Evolutionary conservation across 2,329 filamentous ascomycete genomes (phyloP).

Genomic region (Neoscytalidium dimidiatum): DNA sequence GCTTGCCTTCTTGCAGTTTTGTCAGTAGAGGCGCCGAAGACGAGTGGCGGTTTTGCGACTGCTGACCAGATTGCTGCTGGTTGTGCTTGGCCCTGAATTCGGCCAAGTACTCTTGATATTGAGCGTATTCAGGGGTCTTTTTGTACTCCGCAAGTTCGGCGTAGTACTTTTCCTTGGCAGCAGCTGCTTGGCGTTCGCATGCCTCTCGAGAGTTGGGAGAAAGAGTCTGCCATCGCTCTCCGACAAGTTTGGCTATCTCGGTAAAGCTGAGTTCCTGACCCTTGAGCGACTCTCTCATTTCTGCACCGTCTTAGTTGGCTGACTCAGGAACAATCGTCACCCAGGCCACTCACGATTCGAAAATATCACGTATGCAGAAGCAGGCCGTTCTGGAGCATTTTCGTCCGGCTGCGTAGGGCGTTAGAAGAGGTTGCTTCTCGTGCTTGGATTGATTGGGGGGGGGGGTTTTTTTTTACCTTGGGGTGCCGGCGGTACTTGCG

Average conservation of each 20-base stretch:
- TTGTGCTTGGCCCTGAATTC: conserved; percentile 76
- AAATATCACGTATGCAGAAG: conserved; percentile 82
- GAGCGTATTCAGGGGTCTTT: conserved; percentile 68
- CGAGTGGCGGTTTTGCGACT: background rate
- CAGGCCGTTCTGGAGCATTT: conserved; percentile 76
- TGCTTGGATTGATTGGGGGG: too few species aligned
- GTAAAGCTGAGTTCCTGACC: conserved; percentile 77
- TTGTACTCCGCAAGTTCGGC: conserved; percentile 74
- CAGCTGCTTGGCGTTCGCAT: conserved; percentile 71
- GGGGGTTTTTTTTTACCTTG: conserved; percentile 64
- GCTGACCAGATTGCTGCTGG: conserved; percentile 37
- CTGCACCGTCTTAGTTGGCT: conserved; percentile 40
- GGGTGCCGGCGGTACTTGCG: conserved; percentile 78
- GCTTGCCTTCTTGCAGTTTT: conserved; percentile 40
- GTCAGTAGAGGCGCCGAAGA: background rate
- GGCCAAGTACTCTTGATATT: conserved; percentile 70
- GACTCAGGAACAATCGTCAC: background rate
- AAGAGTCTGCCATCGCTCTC: conserved; percentile 78
- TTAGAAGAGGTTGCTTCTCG: too few species aligned
- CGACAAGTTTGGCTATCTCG: conserved; percentile 80
- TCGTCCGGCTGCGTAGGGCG: conserved; percentile 64
- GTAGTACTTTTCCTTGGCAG: conserved; percentile 76
- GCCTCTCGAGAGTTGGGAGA: conserved; percentile 67
- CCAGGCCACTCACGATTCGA: conserved; percentile 68
- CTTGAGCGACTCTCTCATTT: conserved; percentile 76